Evolutionary conservation across 225 moss, liverwort and hornwort genomes (phyloP).

Genomic region (Marchantia paleacea): DNA sequence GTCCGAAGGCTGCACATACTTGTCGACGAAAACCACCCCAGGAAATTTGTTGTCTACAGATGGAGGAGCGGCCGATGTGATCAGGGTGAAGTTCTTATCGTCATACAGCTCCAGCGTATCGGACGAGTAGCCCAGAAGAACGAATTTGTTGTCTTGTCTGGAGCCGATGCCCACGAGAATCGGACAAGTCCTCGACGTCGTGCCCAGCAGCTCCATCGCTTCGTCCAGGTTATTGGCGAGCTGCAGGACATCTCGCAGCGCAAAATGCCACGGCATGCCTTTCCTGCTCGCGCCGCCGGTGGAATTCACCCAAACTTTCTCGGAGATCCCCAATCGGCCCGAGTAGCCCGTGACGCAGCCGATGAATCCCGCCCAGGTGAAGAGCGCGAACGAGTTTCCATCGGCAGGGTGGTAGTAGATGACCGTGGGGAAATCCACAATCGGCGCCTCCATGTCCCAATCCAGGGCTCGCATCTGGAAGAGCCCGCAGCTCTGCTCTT

Average conservation of each 20-base stretch:
- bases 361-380: slow-evolving; percentile 56
- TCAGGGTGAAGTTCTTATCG: slow-evolving; percentile 45
- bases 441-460: slow-evolving; percentile 46
- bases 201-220: slow-evolving; percentile 30
- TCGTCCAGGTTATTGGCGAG: slow-evolving; percentile 31
- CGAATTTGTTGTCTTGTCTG: slow-evolving; percentile 33
- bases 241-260: slow-evolving; percentile 46
- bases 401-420: slow-evolving; percentile 48
- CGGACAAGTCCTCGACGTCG: slow-evolving; percentile 34
- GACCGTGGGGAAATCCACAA: slow-evolving; percentile 43
- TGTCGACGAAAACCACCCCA: slow-evolving; percentile 54
- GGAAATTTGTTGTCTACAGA: not conserved
- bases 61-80: slow-evolving; percentile 34
- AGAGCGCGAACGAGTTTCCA: slow-evolving; percentile 47
- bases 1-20: slow-evolving; percentile 49
- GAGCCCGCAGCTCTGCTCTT: slow-evolving; percentile 19
- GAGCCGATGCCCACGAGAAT: slow-evolving; percentile 51
- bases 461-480: slow-evolving; percentile 55
- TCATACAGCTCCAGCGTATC: slow-evolving; percentile 37
- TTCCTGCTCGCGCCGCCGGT: slow-evolving; percentile 37
- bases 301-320: slow-evolving; percentile 50
- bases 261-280: slow-evolving; percentile 57
- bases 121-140: slow-evolving; percentile 42
- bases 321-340: slow-evolving; percentile 48
- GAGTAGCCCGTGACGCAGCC: slow-evolving; percentile 57